Conservation (phyloP, 2,329 filamentous ascomycete species). For the Pseudocercospora macadamiae region DNA sequence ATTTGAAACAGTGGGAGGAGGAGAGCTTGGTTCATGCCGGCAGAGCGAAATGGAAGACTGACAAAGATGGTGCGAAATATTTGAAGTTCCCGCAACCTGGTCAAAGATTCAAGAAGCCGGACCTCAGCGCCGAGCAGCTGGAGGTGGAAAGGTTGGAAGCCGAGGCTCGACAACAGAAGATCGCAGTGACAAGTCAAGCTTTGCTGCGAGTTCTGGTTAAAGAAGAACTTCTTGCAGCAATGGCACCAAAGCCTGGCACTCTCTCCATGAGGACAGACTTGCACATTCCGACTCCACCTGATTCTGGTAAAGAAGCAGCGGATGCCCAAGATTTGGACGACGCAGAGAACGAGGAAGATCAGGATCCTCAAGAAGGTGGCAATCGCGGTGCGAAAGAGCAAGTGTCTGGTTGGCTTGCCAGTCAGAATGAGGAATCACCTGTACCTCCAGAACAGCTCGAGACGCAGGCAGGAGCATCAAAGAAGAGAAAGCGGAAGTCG, state of each 20-base stretch:
- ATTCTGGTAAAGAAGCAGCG: slow-evolving; percentile 8
- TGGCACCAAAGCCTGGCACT: too few relatives aligned
- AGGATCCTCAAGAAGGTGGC: neutral
- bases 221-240: slow-evolving; percentile 11
- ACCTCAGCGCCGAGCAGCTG: neutral
- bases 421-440: slow-evolving; percentile 14
- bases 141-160: neutral
- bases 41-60: slow-evolving; percentile 13
- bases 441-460: slow-evolving; percentile 12
- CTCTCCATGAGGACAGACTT: neutral
- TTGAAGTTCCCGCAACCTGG: slow-evolving; percentile 12
- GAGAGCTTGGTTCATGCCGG: slow-evolving; percentile 13
- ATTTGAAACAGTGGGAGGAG: slow-evolving; percentile 11
- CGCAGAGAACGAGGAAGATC: neutral
- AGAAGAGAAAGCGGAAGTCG: slow-evolving; percentile 21
- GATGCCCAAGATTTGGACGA: neutral
- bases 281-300: slow-evolving; percentile 11
- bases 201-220: slow-evolving; percentile 8
- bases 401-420: slow-evolving; percentile 14
- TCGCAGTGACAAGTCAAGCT: slow-evolving; percentile 4
- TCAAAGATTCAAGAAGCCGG: slow-evolving; percentile 13
- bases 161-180: neutral
- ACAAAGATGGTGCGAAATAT: slow-evolving; percentile 6
- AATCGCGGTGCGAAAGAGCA: slow-evolving; percentile 3
- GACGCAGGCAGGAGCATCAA: neutral